phyloP scores from a whole-genome alignment of 192 early-diverging fungal species.

The Linnemannia schmuckeri region DNA sequence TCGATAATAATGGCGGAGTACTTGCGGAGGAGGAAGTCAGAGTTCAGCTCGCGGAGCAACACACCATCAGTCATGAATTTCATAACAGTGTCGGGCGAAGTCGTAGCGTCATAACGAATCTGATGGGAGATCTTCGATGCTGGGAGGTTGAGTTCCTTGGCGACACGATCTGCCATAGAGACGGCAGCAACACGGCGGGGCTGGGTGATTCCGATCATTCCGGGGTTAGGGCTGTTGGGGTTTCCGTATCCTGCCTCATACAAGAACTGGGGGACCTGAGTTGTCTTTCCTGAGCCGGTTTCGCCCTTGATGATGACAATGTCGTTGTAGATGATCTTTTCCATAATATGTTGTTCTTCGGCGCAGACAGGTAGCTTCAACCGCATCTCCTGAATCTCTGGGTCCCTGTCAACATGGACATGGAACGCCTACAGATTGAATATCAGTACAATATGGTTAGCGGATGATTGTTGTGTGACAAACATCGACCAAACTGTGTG shows the following conservation, averaged over 20 bases:
- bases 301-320: slow-evolving; percentile 97
- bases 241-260: slow-evolving; percentile 99
- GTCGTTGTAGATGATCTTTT: slow-evolving; percentile 88
- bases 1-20: slow-evolving; percentile 98
- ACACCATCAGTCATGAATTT: slow-evolving; percentile 99
- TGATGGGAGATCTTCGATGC: slow-evolving; percentile 83
- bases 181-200: slow-evolving; percentile 98
- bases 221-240: slow-evolving; percentile 81
- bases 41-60: slow-evolving; percentile 91
- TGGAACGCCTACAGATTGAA: slow-evolving; percentile 65
- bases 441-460: not conserved
- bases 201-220: slow-evolving; percentile 98
- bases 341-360: slow-evolving; percentile 99
- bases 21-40: slow-evolving; percentile 88
- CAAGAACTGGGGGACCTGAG: slow-evolving; percentile 97
- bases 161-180: slow-evolving; percentile 95
- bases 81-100: slow-evolving; percentile 81
- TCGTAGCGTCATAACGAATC: slow-evolving; percentile 94
- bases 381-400: slow-evolving; percentile 81
- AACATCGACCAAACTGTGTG: not conserved
- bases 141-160: slow-evolving; percentile 85
- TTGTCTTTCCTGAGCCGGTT: slow-evolving; percentile 97
- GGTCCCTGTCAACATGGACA: slow-evolving; percentile 81
- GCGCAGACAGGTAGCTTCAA: slow-evolving; percentile 88
- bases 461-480: not conserved